Conservation (phyloP, 805 yeast genomes). For the Nematodospora valgi region DNA sequence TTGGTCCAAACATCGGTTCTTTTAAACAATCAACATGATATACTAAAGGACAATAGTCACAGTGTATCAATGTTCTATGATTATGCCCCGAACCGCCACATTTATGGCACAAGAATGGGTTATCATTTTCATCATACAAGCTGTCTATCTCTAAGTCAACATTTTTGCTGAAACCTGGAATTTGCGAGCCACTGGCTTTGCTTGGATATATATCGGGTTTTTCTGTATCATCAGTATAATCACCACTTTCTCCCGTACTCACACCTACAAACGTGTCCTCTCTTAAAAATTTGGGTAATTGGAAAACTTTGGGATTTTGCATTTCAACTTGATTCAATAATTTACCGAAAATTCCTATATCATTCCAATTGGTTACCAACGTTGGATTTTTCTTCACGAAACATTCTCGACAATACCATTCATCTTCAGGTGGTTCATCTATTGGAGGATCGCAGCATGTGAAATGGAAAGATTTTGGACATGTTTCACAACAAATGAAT, state of each 20-base stretch:
- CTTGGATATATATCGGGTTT: conserved; percentile 48
- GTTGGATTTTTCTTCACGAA: conserved; percentile 36
- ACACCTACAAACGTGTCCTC: conserved; percentile 71
- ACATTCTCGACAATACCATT: conserved; percentile 88
- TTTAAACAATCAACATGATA: conserved; percentile 90
- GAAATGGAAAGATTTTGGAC: conserved; percentile 91
- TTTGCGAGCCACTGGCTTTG: conserved; percentile 30
- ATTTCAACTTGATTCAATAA: conserved; percentile 67
- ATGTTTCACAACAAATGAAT: conserved; percentile 88
- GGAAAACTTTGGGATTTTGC: conserved; percentile 38
- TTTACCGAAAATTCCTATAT: conserved; percentile 50
- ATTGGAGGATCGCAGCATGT: conserved; percentile 89
- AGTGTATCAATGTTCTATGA: conserved; percentile 57
- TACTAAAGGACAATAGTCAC: conserved; percentile 78
- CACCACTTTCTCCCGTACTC: conserved; percentile 62
- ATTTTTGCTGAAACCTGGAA: conserved; percentile 36
- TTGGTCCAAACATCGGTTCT: conserved; percentile 70
- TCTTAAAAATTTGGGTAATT: conserved; percentile 63
- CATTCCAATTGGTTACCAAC: conserved; percentile 19
- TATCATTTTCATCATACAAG: conserved; percentile 65
- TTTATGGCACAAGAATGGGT: conserved; percentile 66
- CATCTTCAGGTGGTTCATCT: conserved; percentile 81
- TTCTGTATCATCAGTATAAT: conserved; percentile 52
- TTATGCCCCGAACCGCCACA: conserved; percentile 71
- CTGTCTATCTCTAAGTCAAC: conserved; percentile 59